Evolutionary conservation across 2,329 filamentous ascomycete species (phyloP).

Genomic region (Aspergillus eucalypticola): DNA sequence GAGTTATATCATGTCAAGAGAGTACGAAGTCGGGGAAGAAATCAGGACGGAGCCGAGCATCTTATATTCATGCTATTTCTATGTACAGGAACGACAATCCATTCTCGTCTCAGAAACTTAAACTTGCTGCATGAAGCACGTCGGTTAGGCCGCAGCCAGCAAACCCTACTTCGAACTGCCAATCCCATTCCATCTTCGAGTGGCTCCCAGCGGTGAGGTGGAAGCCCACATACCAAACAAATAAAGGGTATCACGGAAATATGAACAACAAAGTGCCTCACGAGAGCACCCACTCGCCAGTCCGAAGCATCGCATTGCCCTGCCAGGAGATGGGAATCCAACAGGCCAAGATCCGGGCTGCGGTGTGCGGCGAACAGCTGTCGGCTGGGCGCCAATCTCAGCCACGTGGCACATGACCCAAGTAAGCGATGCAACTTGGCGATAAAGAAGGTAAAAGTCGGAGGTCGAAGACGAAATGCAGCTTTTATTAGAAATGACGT

Average conservation of each 20-base stretch:
- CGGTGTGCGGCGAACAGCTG: conserved; percentile 12
- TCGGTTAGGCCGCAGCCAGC: conserved; percentile 9
- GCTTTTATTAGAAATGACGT: conserved; percentile 5
- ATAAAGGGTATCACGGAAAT: conserved; percentile 14
- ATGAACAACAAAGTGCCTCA: conserved; percentile 13
- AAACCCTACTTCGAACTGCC: conserved; percentile 6
- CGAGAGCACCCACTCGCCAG: neutral
- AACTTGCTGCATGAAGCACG: conserved; percentile 2
- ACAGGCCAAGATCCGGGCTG: neutral
- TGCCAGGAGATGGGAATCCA: neutral
- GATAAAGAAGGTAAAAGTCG: neutral
- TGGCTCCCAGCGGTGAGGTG: conserved; percentile 10
- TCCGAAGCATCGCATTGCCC: neutral
- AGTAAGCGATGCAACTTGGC: conserved; percentile 16
- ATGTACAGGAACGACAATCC: conserved; percentile 7
- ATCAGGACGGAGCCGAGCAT: neutral
- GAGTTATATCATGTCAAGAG: neutral
- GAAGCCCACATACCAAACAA: conserved; percentile 13
- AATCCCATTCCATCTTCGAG: conserved; percentile 4
- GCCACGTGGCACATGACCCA: conserved; percentile 17
- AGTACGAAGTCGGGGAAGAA: neutral
- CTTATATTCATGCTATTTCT: conserved; percentile 8
- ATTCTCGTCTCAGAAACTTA: conserved; percentile 2
- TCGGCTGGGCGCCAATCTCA: conserved; percentile 14
- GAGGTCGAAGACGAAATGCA: neutral